These are phyloP conservation scores for Cordyceps tenuipes DNA, from an alignment of 2,329 filamentous ascomycete genomes.

Conservation along the genomic window DNA sequence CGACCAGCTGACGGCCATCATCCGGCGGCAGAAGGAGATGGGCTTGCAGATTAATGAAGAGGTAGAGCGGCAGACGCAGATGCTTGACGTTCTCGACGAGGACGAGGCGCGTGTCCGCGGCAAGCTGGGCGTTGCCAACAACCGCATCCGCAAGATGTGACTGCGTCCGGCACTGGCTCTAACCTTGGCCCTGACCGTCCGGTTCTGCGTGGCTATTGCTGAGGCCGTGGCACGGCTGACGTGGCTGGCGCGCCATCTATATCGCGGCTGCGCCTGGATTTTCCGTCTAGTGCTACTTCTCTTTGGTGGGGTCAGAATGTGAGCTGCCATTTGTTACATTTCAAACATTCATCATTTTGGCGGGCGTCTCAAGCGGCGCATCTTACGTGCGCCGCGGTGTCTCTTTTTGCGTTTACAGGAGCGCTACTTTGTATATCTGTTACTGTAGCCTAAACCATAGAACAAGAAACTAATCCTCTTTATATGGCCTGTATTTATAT, in stretches of 20 bases:
- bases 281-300: background rate
- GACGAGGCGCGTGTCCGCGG: slow-evolving; percentile 57
- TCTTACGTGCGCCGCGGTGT: background rate
- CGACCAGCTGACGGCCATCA: slow-evolving; percentile 57
- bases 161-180: slow-evolving; percentile 17
- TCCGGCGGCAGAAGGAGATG: slow-evolving; percentile 68
- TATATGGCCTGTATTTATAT: background rate
- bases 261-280: background rate
- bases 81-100: slow-evolving; percentile 58
- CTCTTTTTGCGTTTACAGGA: background rate
- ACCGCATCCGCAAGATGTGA: slow-evolving; percentile 59
- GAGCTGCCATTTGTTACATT: background rate
- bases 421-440: background rate
- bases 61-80: slow-evolving; percentile 60
- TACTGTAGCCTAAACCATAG: background rate
- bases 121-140: slow-evolving; percentile 69
- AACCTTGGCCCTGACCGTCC: slow-evolving; percentile 18
- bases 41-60: slow-evolving; percentile 68
- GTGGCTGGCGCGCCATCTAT: background rate
- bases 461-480: background rate
- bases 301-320: background rate
- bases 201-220: slow-evolving; percentile 21
- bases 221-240: slow-evolving; percentile 24
- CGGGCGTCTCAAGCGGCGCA: background rate
- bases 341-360: background rate